Evolutionary conservation across 208 protist genomes (phyloP).

Genomic region (Crithidia mellificae): DNA sequence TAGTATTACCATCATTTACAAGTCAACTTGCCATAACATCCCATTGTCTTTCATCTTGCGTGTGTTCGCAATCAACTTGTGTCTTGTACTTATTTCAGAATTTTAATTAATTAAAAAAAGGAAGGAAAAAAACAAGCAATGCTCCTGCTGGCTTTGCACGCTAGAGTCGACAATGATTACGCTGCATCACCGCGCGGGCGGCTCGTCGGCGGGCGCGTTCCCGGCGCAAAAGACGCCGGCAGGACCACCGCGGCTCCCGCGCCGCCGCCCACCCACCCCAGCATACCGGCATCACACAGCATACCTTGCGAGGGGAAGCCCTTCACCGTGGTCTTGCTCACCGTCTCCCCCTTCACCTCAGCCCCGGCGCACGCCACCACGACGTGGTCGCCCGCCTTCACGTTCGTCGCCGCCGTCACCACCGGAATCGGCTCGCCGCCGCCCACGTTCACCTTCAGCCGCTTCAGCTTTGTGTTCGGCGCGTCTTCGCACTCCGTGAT

Average conservation of each 20-base stretch:
- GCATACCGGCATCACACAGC: slow-evolving; percentile 81
- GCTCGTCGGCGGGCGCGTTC: slow-evolving; percentile 37
- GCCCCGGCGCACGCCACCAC: slow-evolving; percentile 76
- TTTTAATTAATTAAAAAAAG: no score
- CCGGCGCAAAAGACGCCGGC: slow-evolving; percentile 39
- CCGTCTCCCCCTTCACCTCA: slow-evolving; percentile 51
- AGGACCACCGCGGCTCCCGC: slow-evolving; percentile 61
- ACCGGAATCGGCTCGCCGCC: slow-evolving; percentile 44
- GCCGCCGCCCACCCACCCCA: slow-evolving; percentile 78
- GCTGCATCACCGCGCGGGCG: slow-evolving; percentile 44
- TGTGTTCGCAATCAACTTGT: no score
- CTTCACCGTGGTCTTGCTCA: slow-evolving; percentile 67
- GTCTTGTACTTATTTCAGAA: no score
- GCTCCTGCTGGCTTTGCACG: no score
- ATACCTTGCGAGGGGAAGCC: slow-evolving; percentile 75
- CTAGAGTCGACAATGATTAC: no score
- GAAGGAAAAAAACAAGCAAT: no score
- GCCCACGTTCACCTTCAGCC: slow-evolving; percentile 71
- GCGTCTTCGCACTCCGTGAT: slow-evolving; percentile 58
- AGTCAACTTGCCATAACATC: no score
- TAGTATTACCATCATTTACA: no score
- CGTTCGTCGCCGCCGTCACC: slow-evolving; percentile 81
- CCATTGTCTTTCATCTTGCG: no score
- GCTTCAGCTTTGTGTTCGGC: slow-evolving; percentile 63
- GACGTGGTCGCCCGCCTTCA: slow-evolving; percentile 47